Base-by-base conservation (phyloP, 169 alveolate species). In the Prorocentrum cordatum region DNA sequence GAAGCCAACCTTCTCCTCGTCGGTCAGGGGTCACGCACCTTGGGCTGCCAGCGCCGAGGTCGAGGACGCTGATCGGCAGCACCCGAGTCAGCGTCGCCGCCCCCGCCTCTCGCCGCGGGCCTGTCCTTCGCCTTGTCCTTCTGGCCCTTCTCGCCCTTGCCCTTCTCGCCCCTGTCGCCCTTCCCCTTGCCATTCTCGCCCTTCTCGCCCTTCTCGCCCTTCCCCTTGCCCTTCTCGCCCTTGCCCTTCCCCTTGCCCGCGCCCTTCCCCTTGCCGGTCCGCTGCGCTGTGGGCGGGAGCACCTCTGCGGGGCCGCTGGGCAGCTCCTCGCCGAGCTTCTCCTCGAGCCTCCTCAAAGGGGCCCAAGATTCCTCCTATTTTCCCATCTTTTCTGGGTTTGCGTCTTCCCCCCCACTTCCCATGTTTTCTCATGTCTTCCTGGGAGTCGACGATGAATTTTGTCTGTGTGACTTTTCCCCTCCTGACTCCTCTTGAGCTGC, bases 261-360 rank as follows among this genome's bases (percentile, higher is more conserved):
- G 33, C 88, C 88, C 31, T 75, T 75, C 18, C 86, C 86, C n/a
- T 50, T 50, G 59, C 42, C 73, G 62, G n/a, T n/a, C n/a, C 88
- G 47, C 38, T 59, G 26, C n/a, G 88, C 88, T 3, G 88, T 77
- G 24, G 88, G 88, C 14, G 88, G 88, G 16, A 77, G 62, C 12
- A 77, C 42, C 42, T 77, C 88, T 20, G 54, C 88, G 3, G 88
- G 88, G 35, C 88, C 88, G 2, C 45, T 24, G 2, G 88, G 88
- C 47, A 77, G 36, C 33, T 31, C 36, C 31, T 58, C 36, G 27
- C 88, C 88, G 26, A 29, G 39, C 31, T 77, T 70, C 85, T 73
- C 2, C 10, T 20, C n/a, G 0, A 20, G n/a, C n/a, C n/a, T 42
- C 54, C n/a, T 12, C 10, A 42, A 20, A 14, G n/a, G 10, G 54